Conservation (phyloP, 495 filamentous ascomycete species). For the Penicillium roqueforti region DNA sequence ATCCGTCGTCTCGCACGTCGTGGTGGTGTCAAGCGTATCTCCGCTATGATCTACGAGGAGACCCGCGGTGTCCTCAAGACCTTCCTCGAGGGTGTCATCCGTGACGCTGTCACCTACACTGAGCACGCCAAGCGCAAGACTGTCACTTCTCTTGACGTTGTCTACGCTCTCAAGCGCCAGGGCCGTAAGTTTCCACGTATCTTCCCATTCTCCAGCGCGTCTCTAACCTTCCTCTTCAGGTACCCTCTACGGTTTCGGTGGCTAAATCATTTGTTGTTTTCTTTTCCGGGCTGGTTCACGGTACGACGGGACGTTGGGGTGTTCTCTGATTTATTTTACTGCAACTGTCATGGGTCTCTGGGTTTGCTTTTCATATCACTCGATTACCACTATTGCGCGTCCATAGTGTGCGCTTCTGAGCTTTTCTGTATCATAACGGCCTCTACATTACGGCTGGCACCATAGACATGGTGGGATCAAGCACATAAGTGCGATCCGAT, state of each 20-base stretch:
- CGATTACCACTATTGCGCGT: constrained; percentile 42
- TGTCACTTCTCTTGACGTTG: constrained; percentile 93
- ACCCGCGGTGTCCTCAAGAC: constrained; percentile 99
- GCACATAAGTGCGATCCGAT: constrained; percentile 31
- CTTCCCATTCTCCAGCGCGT: constrained; percentile 3
- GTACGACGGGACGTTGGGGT: constrained; percentile 53
- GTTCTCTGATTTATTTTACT: constrained; percentile 45
- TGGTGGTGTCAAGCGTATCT: constrained; percentile 99
- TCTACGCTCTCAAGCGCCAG: constrained; percentile 96
- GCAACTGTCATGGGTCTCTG: constrained; percentile 48
- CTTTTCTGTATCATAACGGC: constrained; percentile 49
- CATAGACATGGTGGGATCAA: constrained; percentile 35
- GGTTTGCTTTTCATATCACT: constrained; percentile 44
- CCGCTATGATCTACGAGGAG: constrained; percentile 97
- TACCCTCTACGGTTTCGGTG: constrained; percentile 99
- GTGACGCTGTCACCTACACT: constrained; percentile 98
- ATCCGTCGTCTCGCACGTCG: constrained; percentile 99
- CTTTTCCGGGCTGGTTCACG: constrained; percentile 46
- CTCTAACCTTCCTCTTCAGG: constrained; percentile 32
- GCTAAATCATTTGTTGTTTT: constrained; percentile 57
- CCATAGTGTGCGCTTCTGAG: constrained; percentile 45
- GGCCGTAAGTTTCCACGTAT: constrained; percentile 56
- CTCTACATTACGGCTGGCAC: constrained; percentile 43
- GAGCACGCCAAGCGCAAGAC: constrained; percentile 99
- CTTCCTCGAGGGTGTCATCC: constrained; percentile 99